Base-by-base conservation (phyloP, 2,329 filamentous ascomycete species). In the Nothophaeocryptopus gaeumannii region DNA sequence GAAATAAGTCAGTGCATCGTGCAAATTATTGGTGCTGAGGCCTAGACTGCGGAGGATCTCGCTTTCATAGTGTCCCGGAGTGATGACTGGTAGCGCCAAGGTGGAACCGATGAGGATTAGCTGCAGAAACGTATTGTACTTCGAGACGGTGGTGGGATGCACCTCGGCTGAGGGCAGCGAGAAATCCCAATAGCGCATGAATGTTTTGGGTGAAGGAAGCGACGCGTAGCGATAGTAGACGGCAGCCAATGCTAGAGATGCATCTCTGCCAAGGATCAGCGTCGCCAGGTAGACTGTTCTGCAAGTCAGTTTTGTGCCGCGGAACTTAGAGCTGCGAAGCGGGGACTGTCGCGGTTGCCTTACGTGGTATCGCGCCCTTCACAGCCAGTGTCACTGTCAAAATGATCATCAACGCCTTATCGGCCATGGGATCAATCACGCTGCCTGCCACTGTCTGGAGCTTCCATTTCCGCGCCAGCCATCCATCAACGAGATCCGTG, bases 221-320 rank as follows among this genome's bases (percentile, higher is more conserved):
- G 89, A 95, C 58, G 96, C 95, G 81, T 89, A 97, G 56, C 93
- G 86, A 70, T 93, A 97, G 74, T 96, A 97, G 60, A 99, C 84
- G 16, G 93, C 93, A 2, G 90, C 83, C 15, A 96, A 78, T 20
- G 81, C 90, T 4, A 99, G 79, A 14, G 85, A 88, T 36, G 88
- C 81, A 63, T 99, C 93, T 37, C 93, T 83, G 26, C 91, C 91
- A 3, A 99, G 81, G 54, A 99, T 96, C 42, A 97, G 83, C n/a
- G 79, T 80, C 2, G 91, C 91, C 2, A 97, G 78, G 82, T 91
- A 96, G 33, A 91, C 84, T 88, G 56, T 50, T 16, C 39, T 33
- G 47, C 45, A 39, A 32, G 53, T 45, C 39, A 55, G 51, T 50
- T 34, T 40, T 42, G 20, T 45, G 45, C 38, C 45, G 40, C 48